Evolutionary conservation across 768 basidiomycete species (phyloP).

Genomic region (Rhodosporidiobolus sp.): DNA sequence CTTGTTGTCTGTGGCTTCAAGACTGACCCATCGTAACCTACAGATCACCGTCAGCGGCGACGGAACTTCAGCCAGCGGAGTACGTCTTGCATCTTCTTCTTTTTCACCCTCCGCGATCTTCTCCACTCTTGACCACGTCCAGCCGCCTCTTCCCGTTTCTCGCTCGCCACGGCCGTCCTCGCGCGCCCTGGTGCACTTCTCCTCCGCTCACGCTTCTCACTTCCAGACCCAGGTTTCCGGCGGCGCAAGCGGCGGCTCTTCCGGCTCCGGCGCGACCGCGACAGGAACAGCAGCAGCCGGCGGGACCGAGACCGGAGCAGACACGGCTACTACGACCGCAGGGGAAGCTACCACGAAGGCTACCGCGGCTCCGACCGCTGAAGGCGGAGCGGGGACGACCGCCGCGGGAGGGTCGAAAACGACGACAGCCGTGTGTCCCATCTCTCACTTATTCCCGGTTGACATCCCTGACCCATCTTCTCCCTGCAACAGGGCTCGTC

Average conservation of each 20-base stretch:
- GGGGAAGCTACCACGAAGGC: background rate
- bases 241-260: background rate
- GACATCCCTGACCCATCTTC: background rate
- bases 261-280: background rate
- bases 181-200: too few species aligned
- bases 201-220: background rate
- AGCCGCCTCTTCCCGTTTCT: too few species aligned
- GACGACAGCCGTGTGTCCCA: too few species aligned
- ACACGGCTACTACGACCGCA: background rate
- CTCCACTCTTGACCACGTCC: too few species aligned
- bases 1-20: constrained; percentile 4
- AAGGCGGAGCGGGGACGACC: too few species aligned
- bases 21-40: background rate
- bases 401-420: too few species aligned
- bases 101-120: too few species aligned
- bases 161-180: too few species aligned
- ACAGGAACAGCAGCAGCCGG: background rate
- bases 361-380: too few species aligned
- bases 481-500: background rate
- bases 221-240: background rate
- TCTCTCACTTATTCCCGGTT: background rate
- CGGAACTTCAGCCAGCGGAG: too few species aligned
- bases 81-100: too few species aligned
- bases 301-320: background rate
- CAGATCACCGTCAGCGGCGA: too few species aligned